A percentile compares a stretch with the other conserved stretches of the same genome.
Evolutionary conservation across 257 asterid genomes (phyloP).

Genomic region (Gynochthodes officinalis): DNA sequence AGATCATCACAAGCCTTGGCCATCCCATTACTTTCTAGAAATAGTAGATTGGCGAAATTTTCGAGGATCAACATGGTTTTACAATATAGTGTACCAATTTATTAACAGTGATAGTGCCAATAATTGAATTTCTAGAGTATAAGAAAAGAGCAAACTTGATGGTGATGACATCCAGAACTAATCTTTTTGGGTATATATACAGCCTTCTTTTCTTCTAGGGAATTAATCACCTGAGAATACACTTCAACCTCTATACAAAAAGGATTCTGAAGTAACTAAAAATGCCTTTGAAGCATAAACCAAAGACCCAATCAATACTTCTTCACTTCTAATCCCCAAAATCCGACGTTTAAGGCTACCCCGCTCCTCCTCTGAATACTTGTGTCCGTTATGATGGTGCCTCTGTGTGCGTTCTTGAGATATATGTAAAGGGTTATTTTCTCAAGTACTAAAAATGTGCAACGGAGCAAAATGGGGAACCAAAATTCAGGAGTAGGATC

Average conservation of each 20-base stretch:
- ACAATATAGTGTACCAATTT: too few relatives aligned
- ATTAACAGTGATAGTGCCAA: too few relatives aligned
- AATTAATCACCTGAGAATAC: conserved; percentile 11
- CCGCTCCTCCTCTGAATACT: conserved; percentile 6
- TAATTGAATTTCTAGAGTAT: too few relatives aligned
- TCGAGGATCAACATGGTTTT: too few relatives aligned
- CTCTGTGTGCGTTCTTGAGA: not conserved
- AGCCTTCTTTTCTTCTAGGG: conserved; percentile 15
- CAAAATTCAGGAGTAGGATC: not conserved
- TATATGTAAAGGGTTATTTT: not conserved
- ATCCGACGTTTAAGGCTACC: conserved; percentile 38
- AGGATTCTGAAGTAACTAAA: conserved; percentile 8
- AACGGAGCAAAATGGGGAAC: not conserved
- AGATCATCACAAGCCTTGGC: too few relatives aligned
- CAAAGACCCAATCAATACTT: conserved; percentile 31
- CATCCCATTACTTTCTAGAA: too few relatives aligned
- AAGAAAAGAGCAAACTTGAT: too few relatives aligned
- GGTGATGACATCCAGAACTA: conserved; percentile 7
- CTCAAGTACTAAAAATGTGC: not conserved
- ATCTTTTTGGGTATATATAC: conserved; percentile 21
- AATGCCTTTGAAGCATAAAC: conserved; percentile 15
- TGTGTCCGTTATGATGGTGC: not conserved
- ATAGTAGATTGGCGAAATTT: too few relatives aligned
- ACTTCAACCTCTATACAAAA: conserved; percentile 8
- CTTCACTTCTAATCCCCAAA: conserved; percentile 28